Evolutionary conservation across 495 filamentous ascomycete genomes (phyloP).

Genomic region (Ascobolus immersus): DNA sequence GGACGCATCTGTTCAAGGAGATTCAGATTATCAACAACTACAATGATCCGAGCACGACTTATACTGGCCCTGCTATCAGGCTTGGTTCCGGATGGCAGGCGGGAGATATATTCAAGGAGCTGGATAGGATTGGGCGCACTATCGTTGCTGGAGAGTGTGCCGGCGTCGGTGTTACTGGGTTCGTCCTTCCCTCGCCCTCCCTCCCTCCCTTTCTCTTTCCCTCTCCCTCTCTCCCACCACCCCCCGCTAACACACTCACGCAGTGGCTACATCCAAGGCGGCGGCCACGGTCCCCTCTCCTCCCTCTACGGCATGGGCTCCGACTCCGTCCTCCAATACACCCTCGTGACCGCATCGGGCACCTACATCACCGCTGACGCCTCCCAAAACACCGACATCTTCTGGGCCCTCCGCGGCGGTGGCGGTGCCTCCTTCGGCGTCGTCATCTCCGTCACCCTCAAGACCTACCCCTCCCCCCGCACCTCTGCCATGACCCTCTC

Average conservation of each 20-base stretch:
- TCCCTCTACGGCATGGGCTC: slow-evolving; percentile 29
- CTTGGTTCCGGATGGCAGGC: slow-evolving; percentile 26
- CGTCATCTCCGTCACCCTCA: slow-evolving; percentile 29
- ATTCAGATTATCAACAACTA: slow-evolving; percentile 22
- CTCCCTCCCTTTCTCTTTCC: slow-evolving; percentile 2
- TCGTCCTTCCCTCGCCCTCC: not conserved
- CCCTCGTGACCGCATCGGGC: slow-evolving; percentile 31
- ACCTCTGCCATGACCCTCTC: slow-evolving; percentile 20
- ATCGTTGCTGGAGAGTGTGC: slow-evolving; percentile 6
- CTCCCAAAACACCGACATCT: slow-evolving; percentile 32
- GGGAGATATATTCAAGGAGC: slow-evolving; percentile 17
- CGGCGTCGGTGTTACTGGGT: not conserved
- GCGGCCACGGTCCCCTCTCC: slow-evolving; percentile 31
- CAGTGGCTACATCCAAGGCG: slow-evolving; percentile 31
- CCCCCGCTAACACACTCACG: slow-evolving; percentile 17
- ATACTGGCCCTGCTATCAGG: slow-evolving; percentile 22
- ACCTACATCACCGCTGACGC: slow-evolving; percentile 28
- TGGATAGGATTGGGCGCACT: not conserved
- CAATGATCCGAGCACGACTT: slow-evolving; percentile 20
- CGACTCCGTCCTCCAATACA: slow-evolving; percentile 36
- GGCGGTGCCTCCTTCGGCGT: slow-evolving; percentile 39
- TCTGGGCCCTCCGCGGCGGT: slow-evolving; percentile 41
- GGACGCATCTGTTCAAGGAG: slow-evolving; percentile 27
- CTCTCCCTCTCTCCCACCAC: not conserved
- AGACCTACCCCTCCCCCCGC: slow-evolving; percentile 17